Evolutionary conservation across 495 filamentous ascomycete species (phyloP), one percentile per base, ranked within the genome.

Genomic region (Penicillium odoratum): DNA sequence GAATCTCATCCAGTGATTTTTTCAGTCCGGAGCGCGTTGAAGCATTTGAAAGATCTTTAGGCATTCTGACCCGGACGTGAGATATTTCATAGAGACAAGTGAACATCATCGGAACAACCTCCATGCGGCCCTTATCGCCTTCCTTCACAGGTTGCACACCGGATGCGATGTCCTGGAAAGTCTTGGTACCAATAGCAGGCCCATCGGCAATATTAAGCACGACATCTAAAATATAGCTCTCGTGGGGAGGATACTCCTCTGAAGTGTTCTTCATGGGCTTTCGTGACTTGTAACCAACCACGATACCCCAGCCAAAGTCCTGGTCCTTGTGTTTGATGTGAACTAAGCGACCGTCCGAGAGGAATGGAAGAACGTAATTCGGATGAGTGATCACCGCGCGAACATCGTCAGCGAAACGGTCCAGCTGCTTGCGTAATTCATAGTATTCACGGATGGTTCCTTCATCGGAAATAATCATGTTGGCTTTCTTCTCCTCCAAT

Each of bases 231-330:
- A 96, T 78, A 61, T 86, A 90, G 3, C 80, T 82, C 67, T 96
- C 80, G 63, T 96, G 90, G 0, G 86, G 82, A 11, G 78, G 75
- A 31, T 86, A 81, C 28, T 89, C 82, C 42, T 90, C 83, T 15
- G 77, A 83, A n/a, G 82, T 72, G 13, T 78, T 76, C 65, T 85
- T 90, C 11, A 77, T 74, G 10, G 77, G 70, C 64, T 79, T 81
- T 34, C 92, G 85, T 52, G 78, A 74, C 3, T 79, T 83, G 59
- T 82, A 86, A 55, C 90, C 87, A 11, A 96, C 82, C 18, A 96
- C 82, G 1, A 88, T 86, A 51, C 93, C 94, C 95, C 94, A 98
- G 40, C 92, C 94, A 69, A 92, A 98, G 65, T 97, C 91, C 57
- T 83, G 72, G 50, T 88, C 85, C 48, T 85, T 83, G 64, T 89